A percentile compares a stretch with the other conserved stretches of the same genome.
These are phyloP conservation scores for Lactarius tabidus DNA, from an alignment of 768 basidiomycete species.

Conservation along the genomic window DNA sequence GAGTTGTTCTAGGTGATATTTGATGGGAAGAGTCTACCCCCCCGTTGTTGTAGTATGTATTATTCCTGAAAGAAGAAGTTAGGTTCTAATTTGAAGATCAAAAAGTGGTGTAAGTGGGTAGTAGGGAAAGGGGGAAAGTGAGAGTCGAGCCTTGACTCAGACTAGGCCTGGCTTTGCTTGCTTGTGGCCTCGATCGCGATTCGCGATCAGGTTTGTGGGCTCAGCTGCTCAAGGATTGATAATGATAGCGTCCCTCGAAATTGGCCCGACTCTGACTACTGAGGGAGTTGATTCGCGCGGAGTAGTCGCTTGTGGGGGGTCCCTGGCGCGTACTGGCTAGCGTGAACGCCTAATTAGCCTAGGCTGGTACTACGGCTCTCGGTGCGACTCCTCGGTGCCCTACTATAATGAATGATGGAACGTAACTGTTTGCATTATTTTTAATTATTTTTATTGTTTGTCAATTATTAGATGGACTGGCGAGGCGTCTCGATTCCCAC, in stretches of 20 bases:
- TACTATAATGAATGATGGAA: background rate
- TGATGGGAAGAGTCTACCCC: background rate
- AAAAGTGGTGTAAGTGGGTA: background rate
- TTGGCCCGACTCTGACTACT: background rate
- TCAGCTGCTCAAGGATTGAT: too few relatives aligned
- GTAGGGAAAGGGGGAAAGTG: too few relatives aligned
- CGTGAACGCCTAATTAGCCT: background rate
- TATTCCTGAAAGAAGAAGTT: constrained; percentile 5
- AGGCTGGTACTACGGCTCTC: too few relatives aligned
- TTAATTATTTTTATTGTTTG: too few relatives aligned
- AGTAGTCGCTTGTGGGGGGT: background rate
- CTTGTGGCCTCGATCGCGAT: background rate
- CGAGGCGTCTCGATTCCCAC: background rate
- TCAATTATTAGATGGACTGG: too few relatives aligned
- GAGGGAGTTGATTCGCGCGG: background rate
- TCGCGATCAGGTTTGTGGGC: background rate
- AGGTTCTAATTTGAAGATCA: constrained; percentile 7
- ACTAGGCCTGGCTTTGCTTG: background rate
- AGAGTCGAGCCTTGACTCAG: background rate
- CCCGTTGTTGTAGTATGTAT: constrained; percentile 16
- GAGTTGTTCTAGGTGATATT: background rate
- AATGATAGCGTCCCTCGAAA: background rate
- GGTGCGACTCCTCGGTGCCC: background rate
- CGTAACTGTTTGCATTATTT: too few relatives aligned
- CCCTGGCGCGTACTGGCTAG: too few relatives aligned